Evolutionary conservation across 1,284 basidiomycete genomes (phyloP).

Genomic region (Chiua sp.): DNA sequence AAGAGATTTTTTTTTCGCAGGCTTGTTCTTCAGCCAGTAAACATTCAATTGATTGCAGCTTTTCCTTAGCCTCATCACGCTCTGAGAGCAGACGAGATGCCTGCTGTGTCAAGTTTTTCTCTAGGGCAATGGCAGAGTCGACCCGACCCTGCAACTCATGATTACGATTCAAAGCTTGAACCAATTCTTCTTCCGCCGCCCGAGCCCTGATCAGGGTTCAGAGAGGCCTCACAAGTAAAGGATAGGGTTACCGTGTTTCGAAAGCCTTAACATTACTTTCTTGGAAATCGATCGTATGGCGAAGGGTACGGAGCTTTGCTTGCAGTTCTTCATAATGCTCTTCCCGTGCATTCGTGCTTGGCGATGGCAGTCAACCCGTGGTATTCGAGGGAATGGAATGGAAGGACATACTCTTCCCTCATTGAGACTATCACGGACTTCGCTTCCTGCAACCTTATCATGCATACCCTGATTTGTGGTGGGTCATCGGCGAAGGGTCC

Average conservation of each 20-base stretch:
- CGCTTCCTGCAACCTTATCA: constrained; percentile 33
- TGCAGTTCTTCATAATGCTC: constrained; percentile 29
- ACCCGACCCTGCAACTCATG: constrained; percentile 38
- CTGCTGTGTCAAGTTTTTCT: constrained; percentile 34
- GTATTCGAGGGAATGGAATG: constrained; percentile 19
- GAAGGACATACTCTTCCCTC: constrained; percentile 37
- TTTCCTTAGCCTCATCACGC: constrained; percentile 29
- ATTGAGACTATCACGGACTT: constrained; percentile 32
- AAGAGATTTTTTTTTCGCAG: constrained; percentile 20
- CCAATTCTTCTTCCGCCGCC: constrained; percentile 24
- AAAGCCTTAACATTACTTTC: constrained; percentile 31
- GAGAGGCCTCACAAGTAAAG: background rate
- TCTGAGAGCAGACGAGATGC: constrained; percentile 30
- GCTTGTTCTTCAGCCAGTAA: constrained; percentile 23
- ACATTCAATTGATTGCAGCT: constrained; percentile 16
- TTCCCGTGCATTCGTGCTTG: constrained; percentile 30
- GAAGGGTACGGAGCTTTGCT: constrained; percentile 33
- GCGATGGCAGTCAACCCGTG: constrained; percentile 15
- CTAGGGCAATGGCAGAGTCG: constrained; percentile 29
- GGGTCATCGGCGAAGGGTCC: background rate
- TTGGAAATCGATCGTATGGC: constrained; percentile 36
- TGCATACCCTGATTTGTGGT: constrained; percentile 17
- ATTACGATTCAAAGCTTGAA: constrained; percentile 19
- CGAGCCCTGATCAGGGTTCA: constrained; percentile 28
- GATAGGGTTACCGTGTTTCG: constrained; percentile 30